Evolutionary conservation across 2,329 filamentous ascomycete genomes (phyloP), one percentile per base, ranked within the genome.

Genomic region (Lecanicillium sp.): DNA sequence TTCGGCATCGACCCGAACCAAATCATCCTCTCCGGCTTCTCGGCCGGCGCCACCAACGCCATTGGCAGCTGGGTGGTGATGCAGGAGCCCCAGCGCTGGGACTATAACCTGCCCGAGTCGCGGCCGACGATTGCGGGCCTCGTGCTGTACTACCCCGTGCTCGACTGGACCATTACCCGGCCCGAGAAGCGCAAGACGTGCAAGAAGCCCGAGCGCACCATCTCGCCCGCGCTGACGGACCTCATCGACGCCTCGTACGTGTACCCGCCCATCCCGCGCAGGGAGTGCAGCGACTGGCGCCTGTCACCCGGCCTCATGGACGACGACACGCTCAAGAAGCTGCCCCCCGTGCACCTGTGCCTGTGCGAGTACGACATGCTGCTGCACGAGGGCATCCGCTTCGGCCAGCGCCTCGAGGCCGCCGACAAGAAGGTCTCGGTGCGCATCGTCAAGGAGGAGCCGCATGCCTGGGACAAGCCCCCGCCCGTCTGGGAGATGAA

Each of bases 321-420:
- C 0, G 69, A 77, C 45, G 64, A 67, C 19, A 49, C 73, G n/a
- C 48, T 81, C 4, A 59, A 59, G 10, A 62, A 74, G 29, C 68
- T 79, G 3, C 62, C 69, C 1, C 69, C 72, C 13, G 56, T 81
- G 3, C 64, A 80, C 14, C 58, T 81, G 30, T 76, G 73, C 48
- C 69, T 79, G 3, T 82, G 78, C 57, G 78, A 82, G 58, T 74
- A 70, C 55, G 76, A 81, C 52, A 81, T 81, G 74, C 56, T 81
- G n/a, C 65, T 77, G 9, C 62, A 60, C 2, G 77, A 81, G 51
- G 77, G 74, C 10, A 62, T 81, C 43, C 64, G 67, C 4, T 81
- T 88, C 45, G 70, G 75, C 10, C 66, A 77, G 37, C 66, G 81
- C 15, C 56, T 87, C 8, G 55, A 64, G 34, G 34, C 43, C 5